Evolutionary conservation across 2,329 filamentous ascomycete genomes (phyloP).

Genomic region (Ophiostoma novo-ulmi): DNA sequence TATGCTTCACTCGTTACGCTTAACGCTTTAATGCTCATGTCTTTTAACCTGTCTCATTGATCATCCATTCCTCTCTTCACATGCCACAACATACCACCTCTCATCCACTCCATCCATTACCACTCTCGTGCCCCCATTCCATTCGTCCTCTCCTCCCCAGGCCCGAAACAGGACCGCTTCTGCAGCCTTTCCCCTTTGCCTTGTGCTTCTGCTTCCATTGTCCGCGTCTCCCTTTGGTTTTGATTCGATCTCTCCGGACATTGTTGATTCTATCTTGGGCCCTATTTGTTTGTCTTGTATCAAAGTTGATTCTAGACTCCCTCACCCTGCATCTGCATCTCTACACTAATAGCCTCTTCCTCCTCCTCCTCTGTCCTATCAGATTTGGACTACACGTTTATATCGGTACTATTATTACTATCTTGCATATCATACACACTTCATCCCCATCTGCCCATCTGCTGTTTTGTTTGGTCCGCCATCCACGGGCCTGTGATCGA

Average conservation of each 20-base stretch:
- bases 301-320: not conserved
- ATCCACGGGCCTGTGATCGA: conserved; percentile 11
- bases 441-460: not conserved
- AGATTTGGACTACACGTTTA: conserved; percentile 11
- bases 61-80: not conserved
- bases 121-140: conserved; percentile 12
- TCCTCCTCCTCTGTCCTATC: not conserved
- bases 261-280: not conserved
- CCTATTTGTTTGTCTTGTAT: conserved; percentile 7
- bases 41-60: not conserved
- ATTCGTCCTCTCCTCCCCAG: conserved; percentile 21
- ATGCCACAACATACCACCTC: not conserved
- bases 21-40: not conserved
- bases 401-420: conserved; percentile 2
- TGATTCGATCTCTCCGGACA: conserved; percentile 1
- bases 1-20: not conserved
- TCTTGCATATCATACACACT: not conserved
- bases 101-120: not conserved
- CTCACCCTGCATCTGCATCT: not conserved
- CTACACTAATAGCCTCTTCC: conserved; percentile 4
- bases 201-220: not conserved
- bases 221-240: not conserved
- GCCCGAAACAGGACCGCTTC: conserved; percentile 21
- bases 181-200: conserved; percentile 28
- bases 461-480: not conserved